Conservation (phyloP, 1,284 basidiomycete species). For the Sporisorium iseilematis-ciliati region DNA sequence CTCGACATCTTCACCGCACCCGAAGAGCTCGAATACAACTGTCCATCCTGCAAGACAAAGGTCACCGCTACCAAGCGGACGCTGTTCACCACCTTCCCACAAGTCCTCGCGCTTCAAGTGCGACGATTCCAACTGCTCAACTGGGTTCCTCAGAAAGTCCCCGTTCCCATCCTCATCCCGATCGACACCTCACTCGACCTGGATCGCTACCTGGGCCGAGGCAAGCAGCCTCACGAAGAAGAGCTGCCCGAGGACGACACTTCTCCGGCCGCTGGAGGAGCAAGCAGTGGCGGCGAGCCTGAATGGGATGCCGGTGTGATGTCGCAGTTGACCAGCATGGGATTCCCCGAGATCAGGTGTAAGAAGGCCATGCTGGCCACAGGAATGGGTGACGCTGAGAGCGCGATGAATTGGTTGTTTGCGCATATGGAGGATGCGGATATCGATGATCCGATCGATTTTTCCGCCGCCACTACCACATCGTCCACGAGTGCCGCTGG, state of each 20-base stretch:
- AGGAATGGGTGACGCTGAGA: conserved; percentile 78
- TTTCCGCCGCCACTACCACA: conserved; percentile 42
- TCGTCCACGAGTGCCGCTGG: conserved; percentile 30
- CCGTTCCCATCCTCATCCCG: conserved; percentile 86
- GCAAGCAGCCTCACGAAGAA: conserved; percentile 80
- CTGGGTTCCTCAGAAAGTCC: conserved; percentile 96
- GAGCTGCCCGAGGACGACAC: conserved; percentile 76
- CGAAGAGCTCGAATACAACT: conserved; percentile 81
- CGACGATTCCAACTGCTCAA: conserved; percentile 96
- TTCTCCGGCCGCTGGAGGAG: background rate
- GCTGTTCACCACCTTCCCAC: conserved; percentile 86
- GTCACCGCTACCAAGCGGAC: conserved; percentile 78
- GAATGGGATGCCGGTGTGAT: conserved; percentile 59
- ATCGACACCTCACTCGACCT: conserved; percentile 74
- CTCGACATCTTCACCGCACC: conserved; percentile 77
- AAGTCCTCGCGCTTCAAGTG: conserved; percentile 88
- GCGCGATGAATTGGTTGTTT: conserved; percentile 96
- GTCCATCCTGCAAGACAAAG: conserved; percentile 76
- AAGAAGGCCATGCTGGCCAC: conserved; percentile 83
- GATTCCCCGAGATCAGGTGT: conserved; percentile 63
- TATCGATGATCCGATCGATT: conserved; percentile 83
- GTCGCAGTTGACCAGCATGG: conserved; percentile 63
- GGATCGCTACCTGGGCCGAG: conserved; percentile 79
- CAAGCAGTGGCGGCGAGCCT: conserved; percentile 10
- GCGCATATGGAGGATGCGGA: conserved; percentile 92